Evolutionary conservation across 1,139 yeast genomes (phyloP).

Genomic region (Geotrichum restrictum): DNA sequence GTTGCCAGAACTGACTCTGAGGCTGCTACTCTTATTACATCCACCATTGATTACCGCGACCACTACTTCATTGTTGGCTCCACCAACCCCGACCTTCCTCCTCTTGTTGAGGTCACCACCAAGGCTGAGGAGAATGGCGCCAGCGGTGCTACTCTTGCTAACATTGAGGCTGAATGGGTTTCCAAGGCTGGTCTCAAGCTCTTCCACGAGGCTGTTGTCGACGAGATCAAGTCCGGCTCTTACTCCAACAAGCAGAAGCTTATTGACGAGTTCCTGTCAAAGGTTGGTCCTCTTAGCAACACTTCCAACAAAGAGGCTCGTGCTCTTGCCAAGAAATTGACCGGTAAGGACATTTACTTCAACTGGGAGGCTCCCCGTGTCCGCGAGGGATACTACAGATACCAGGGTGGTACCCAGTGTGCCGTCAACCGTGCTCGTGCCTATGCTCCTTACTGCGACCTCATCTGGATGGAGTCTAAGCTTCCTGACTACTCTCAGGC

Average conservation of each 20-base stretch:
- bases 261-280: constrained; percentile 60
- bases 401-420: constrained; percentile 95
- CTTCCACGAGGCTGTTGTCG: constrained; percentile 88
- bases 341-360: constrained; percentile 83
- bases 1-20: constrained; percentile 97
- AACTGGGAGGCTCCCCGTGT: constrained; percentile 97
- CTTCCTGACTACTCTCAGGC: constrained; percentile 93
- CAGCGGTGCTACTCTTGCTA: constrained; percentile 64
- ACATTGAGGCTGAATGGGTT: constrained; percentile 80
- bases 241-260: constrained; percentile 62
- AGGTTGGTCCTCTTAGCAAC: constrained; percentile 70
- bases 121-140: constrained; percentile 75
- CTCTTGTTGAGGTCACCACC: constrained; percentile 73
- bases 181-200: constrained; percentile 78
- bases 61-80: constrained; percentile 90
- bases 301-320: constrained; percentile 80
- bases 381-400: constrained; percentile 96
- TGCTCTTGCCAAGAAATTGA: constrained; percentile 65
- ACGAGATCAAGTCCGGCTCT: constrained; percentile 63
- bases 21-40: constrained; percentile 91
- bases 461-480: constrained; percentile 98
- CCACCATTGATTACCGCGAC: constrained; percentile 91
- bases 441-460: constrained; percentile 89
- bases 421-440: constrained; percentile 97
- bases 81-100: constrained; percentile 74